Evolutionary conservation across 2,329 filamentous ascomycete species (phyloP).

Genomic region (Hymenoscyphus occultus): DNA sequence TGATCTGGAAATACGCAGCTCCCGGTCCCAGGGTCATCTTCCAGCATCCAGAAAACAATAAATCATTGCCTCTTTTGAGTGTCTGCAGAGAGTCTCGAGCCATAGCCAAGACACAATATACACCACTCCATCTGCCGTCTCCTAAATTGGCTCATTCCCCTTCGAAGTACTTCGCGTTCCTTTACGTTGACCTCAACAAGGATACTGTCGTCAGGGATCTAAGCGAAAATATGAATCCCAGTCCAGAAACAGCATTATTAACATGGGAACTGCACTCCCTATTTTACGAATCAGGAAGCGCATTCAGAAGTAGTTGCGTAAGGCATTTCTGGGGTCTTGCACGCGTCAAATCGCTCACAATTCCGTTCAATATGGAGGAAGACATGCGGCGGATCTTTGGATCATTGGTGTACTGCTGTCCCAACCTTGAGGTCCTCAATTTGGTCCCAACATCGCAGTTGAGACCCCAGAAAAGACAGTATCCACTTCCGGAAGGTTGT

Average conservation of each 20-base stretch:
- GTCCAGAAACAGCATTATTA: background rate
- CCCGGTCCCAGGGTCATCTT: background rate
- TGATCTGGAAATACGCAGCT: background rate
- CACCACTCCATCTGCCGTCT: background rate
- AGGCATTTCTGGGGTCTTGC: constrained; percentile 2
- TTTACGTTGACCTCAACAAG: background rate
- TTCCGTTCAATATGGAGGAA: background rate
- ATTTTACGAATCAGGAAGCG: background rate
- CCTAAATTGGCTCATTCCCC: background rate
- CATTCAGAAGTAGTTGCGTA: background rate
- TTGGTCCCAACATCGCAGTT: background rate
- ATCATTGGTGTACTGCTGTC: background rate
- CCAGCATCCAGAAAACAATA: background rate
- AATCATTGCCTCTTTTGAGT: background rate
- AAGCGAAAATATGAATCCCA: background rate
- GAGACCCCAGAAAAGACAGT: background rate
- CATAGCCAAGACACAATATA: background rate
- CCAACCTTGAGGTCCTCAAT: background rate
- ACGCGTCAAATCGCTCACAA: background rate
- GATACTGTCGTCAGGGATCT: background rate
- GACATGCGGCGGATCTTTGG: background rate
- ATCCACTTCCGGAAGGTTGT: background rate
- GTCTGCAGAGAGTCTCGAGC: background rate
- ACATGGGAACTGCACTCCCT: background rate
- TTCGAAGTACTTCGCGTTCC: background rate